A percentile compares a stretch with the other conserved stretches of the same genome.
phyloP scores from a whole-genome alignment of 805 yeast species.

The Ogataea henricii region DNA sequence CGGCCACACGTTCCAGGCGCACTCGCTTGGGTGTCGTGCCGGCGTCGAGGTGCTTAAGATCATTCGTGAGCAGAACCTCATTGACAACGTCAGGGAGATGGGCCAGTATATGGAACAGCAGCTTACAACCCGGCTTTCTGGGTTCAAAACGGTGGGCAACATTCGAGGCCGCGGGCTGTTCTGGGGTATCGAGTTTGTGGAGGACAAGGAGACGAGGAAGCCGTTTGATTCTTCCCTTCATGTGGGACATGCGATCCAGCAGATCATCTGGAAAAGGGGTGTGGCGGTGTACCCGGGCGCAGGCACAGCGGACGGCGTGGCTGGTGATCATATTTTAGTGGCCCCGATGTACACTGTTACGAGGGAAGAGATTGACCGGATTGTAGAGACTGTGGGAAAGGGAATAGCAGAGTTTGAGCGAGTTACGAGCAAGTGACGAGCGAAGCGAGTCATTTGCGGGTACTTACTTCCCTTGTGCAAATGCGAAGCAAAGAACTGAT shows the following conservation, averaged over 20 bases:
- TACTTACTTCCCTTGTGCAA: no score
- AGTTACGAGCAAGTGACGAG: no score
- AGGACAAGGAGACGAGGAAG: constrained; percentile 44
- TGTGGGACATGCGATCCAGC: constrained; percentile 31
- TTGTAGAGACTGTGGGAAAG: constrained; percentile 36
- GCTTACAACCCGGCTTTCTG: constrained; percentile 31
- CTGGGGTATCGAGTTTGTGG: constrained; percentile 53
- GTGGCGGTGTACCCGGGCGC: constrained; percentile 39
- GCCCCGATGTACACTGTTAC: constrained; percentile 42
- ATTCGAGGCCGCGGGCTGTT: constrained; percentile 58
- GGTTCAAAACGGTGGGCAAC: constrained; percentile 44
- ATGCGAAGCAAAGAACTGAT: no score
- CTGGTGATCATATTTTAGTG: constrained; percentile 41
- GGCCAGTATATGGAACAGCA: constrained; percentile 39
- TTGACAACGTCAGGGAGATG: constrained; percentile 38
- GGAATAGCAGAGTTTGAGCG: constrained; percentile 5
- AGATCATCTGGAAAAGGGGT: constrained; percentile 40
- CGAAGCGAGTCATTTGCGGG: no score
- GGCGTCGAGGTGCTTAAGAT: constrained; percentile 45
- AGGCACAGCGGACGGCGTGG: constrained; percentile 40
- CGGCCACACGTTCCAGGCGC: constrained; percentile 50
- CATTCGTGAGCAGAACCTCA: constrained; percentile 24
- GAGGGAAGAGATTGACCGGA: constrained; percentile 35
- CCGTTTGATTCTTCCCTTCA: constrained; percentile 37
- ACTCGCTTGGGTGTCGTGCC: constrained; percentile 43